Evolutionary conservation across 257 asterid species (phyloP).

Genomic region (Leptodermis oblonga): DNA sequence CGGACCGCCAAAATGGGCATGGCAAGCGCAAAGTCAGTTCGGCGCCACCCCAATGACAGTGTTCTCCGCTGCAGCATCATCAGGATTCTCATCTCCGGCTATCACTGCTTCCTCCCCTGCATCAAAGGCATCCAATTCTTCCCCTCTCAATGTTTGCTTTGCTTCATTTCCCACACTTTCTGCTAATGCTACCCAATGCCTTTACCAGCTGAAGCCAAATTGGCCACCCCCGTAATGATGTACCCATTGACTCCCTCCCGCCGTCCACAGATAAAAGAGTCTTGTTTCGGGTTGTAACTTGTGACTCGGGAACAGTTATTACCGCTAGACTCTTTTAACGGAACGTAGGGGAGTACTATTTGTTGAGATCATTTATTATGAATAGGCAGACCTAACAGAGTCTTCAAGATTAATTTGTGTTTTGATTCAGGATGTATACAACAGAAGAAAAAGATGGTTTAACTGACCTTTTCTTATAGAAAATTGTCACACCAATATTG

Average conservation of each 20-base stretch:
- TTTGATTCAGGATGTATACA: constrained; percentile 1
- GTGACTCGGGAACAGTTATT: too few relatives aligned
- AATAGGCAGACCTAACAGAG: constrained; percentile 4
- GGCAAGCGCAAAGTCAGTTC: constrained; percentile 40
- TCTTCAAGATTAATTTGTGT: constrained; percentile 17
- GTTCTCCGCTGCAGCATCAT: constrained; percentile 72
- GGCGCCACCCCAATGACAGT: constrained; percentile 32
- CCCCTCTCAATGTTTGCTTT: constrained; percentile 31
- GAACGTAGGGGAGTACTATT: too few relatives aligned
- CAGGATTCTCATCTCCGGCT: constrained; percentile 75
- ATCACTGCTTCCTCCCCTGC: constrained; percentile 27
- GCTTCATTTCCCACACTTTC: constrained; percentile 31
- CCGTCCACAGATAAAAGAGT: too few relatives aligned
- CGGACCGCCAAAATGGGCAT: constrained; percentile 40
- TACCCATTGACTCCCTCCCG: too few relatives aligned
- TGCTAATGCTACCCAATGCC: constrained; percentile 24
- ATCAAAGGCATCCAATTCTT: constrained; percentile 19
- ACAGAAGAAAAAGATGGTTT: neutral
- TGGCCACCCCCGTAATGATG: constrained; percentile 30
- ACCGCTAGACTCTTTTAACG: too few relatives aligned
- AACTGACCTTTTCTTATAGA: neutral
- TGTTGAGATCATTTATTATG: neutral
- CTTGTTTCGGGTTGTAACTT: too few relatives aligned
- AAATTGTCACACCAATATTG: neutral
- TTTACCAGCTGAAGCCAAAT: constrained; percentile 33